Evolutionary conservation across 1,139 yeast species (phyloP).

Genomic region (Scheffersomyces illinoinensis): DNA sequence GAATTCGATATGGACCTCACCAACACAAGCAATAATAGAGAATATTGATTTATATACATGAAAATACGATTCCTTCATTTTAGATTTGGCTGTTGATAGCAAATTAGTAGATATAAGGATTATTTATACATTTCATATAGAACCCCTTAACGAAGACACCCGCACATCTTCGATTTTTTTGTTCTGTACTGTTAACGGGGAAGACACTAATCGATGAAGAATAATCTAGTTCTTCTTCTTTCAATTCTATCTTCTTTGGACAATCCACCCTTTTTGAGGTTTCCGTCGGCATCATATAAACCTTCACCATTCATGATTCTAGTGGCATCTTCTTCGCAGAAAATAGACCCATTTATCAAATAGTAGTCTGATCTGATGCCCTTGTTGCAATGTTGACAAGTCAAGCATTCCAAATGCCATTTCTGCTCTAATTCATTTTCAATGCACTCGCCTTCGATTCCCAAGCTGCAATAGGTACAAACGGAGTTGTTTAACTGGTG

Average conservation of each 20-base stretch:
- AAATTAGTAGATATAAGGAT: not conserved
- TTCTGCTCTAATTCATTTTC: constrained; percentile 70
- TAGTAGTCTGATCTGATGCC: constrained; percentile 57
- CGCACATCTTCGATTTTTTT: not conserved
- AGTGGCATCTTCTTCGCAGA: constrained; percentile 50
- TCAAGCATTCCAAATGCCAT: constrained; percentile 66
- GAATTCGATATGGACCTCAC: constrained; percentile 1
- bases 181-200: not conserved
- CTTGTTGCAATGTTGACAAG: constrained; percentile 52
- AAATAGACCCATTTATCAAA: constrained; percentile 48
- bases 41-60: not conserved
- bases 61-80: not conserved
- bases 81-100: not conserved
- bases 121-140: constrained; percentile 1
- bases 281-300: constrained; percentile 24
- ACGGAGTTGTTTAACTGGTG: constrained; percentile 74
- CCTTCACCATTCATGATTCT: constrained; percentile 27
- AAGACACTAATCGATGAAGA: constrained; percentile 30
- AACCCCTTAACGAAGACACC: not conserved
- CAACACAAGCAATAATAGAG: constrained; percentile 1
- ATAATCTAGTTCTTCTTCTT: constrained; percentile 45
- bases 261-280: constrained; percentile 22
- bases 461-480: constrained; percentile 68
- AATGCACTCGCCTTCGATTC: constrained; percentile 90
- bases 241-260: constrained; percentile 38